These are phyloP conservation scores for Lepidium aucheri DNA, from an alignment of 345 rosid species.

Conservation along the genomic window DNA sequence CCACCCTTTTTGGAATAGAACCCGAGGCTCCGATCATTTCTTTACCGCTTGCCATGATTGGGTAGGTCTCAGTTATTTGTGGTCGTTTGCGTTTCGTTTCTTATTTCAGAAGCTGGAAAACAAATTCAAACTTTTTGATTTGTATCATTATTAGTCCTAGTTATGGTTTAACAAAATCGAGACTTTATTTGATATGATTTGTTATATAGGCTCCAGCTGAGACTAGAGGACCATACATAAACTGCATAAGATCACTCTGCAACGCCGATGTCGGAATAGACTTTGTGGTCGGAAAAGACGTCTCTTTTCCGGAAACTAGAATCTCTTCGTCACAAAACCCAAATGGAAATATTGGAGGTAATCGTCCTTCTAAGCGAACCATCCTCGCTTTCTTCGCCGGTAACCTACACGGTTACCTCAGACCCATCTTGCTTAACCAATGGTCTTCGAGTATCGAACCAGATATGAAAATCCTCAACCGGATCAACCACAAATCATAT, in stretches of 20 bases:
- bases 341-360: conserved; percentile 54
- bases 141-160: no score
- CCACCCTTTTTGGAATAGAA: conserved; percentile 76
- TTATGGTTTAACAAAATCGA: not conserved
- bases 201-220: conserved; percentile 64
- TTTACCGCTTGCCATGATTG: conserved; percentile 84
- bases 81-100: no score
- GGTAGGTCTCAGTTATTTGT: conserved; percentile 21
- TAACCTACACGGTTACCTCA: conserved; percentile 61
- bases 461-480: conserved; percentile 70
- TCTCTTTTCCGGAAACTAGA: conserved; percentile 55
- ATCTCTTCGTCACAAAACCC: conserved; percentile 48
- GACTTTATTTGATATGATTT: not conserved
- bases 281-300: conserved; percentile 66
- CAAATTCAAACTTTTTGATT: no score
- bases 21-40: conserved; percentile 75
- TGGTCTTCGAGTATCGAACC: conserved; percentile 56
- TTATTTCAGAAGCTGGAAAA: no score
- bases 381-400: conserved; percentile 83
- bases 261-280: conserved; percentile 62
- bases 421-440: conserved; percentile 42
- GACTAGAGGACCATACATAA: conserved; percentile 40
- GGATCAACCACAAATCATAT: conserved; percentile 25
- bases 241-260: conserved; percentile 66
- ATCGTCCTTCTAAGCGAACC: conserved; percentile 50